Evolutionary conservation across 2,329 filamentous ascomycete genomes (phyloP), one percentile per base, ranked within the genome.

Genomic region (Tolypocladium inflatum): DNA sequence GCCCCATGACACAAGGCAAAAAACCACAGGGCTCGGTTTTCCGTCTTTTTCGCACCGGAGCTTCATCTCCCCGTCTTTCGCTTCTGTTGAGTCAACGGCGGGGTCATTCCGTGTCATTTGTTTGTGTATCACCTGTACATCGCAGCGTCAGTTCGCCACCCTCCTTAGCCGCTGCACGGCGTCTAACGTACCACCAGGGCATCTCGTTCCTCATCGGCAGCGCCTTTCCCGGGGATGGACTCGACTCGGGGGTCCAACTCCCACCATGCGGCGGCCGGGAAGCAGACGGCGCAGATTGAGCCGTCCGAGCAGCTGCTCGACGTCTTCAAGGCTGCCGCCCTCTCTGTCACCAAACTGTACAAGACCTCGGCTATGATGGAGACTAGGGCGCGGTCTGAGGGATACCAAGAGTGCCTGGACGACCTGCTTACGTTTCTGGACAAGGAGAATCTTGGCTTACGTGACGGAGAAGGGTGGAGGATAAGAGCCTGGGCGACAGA

Each of bases 291-390:
- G 48, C 67, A 67, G 51, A 64, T 64, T 67, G 69, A 74, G 65
- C 75, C 77, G 21, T 80, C 82, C 21, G 84, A 87, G 68, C 80
- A 85, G 68, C 84, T 97, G 54, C 84, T 97, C 59, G 87, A 93
- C 65, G 87, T 90, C 59, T 99, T 99, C 80, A 94, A 91, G 73
- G 86, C 89, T 19, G 94, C 94, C 39, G 94, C 94, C 23, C 80
- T 97, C 39, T 96, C 91, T 7, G 92, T 97, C 57, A 97, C 94
- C 54, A 96, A 95, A 68, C 85, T 99, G 17, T 97, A 97, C 78
- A 97, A 96, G 74, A 92, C 87, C 43, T 93, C 93, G 3, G 88
- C 90, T 15, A 80, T 85, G 38, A 89, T 90, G 54, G 87, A 94
- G 70, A 80, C 87, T 55, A 86, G 87, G 66, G 86, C 91, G 53